Evolutionary conservation across 2,329 filamentous ascomycete species (phyloP), one percentile per base, ranked within the genome.

Genomic region (Penicillium sp.): DNA sequence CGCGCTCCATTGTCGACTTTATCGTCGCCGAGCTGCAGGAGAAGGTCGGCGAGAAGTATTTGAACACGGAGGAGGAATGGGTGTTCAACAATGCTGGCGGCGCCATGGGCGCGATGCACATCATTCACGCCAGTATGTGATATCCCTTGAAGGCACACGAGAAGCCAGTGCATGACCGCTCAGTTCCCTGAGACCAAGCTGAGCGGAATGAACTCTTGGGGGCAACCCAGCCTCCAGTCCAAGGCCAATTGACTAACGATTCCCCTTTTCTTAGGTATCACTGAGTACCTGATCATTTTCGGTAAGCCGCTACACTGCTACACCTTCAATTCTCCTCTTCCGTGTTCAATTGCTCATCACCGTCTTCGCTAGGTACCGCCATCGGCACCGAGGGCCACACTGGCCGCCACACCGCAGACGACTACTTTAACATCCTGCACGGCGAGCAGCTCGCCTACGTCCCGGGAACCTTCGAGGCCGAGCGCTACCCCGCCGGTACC

Each of bases 41-140:
- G 66, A 83, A 82, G 63, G 60, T 78, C 39, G 73, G 71, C 14
- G 64, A 70, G 16, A 70, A 72, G 31, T 68, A 91, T 75, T 71
- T 94, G 71, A 92, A 89, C 78, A 73, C 85, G 56, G 79, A 89
- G 59, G 86, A 94, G 78, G 89, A 94, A 76, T 96, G 91, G 91
- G 83, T 96, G 47, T 94, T 96, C 70, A 96, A 96, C 82, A 96
- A 96, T 71, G 91, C 91, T 53, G 92, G 92, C 54, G 92, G 92
- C 63, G 91, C 91, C 54, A 96, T 96, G 92, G 92, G 92, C 56
- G 90, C 85, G 70, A 95, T 96, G 92, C 92, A 91, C 75, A 88
- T 96, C 65, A 88, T 96, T 69, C 92, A 96, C 73, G 90, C 91
- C 60, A 93, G 89, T 22, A 22, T 22, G 22, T 22, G 22, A 22